Base-by-base conservation (phyloP, 129 eudicot species). In the Flaveria robusta region DNA sequence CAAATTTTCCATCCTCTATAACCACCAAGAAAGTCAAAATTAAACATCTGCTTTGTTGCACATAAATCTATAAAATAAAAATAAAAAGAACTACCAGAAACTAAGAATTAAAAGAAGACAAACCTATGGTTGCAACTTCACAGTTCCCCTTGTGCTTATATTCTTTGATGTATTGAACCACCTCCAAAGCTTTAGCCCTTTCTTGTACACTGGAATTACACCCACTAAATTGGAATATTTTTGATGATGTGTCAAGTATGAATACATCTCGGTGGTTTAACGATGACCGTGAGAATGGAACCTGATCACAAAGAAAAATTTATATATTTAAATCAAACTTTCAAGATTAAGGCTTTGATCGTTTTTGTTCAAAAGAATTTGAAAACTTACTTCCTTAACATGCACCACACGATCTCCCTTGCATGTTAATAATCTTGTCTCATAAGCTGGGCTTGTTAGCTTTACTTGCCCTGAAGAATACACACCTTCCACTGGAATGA, bases 121-220 rank as follows among this genome's bases (percentile, higher is more conserved):
- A 41, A 90, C 96, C 96, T 65, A 90, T 83, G 34, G 92, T 81
- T 52, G 87, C 96, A 9, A 90, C 86, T 29, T 87, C 92, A 73
- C 96, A 90, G 26, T 81, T 73, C 45, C 96, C 92, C 46, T 81
- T 83, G 74, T 90, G 96, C 74, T 90, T 85, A 72, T 83, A 66
- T 66, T 90, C 90, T 80, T 90, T 90, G 7, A 90, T 74, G 80
- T 83, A 87, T 74, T 90, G 84, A 83, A 90, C 90, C 68, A 90
- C 96, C 76, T 90, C 96, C 79, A 90, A 82, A 31, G 96, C 92
- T 83, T 90, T 90, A 68, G 96, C 96, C 73, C 92, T 83, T 83
- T 90, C 96, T 62, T 85, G 96, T 83, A 85, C 85, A 70, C 85
- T 87, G 15, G 96, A 87, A 72, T 90, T 87, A 68, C 88, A 81